Base-by-base conservation (phyloP, 768 basidiomycete species). In the Mycena olivaceomarginata region DNA sequence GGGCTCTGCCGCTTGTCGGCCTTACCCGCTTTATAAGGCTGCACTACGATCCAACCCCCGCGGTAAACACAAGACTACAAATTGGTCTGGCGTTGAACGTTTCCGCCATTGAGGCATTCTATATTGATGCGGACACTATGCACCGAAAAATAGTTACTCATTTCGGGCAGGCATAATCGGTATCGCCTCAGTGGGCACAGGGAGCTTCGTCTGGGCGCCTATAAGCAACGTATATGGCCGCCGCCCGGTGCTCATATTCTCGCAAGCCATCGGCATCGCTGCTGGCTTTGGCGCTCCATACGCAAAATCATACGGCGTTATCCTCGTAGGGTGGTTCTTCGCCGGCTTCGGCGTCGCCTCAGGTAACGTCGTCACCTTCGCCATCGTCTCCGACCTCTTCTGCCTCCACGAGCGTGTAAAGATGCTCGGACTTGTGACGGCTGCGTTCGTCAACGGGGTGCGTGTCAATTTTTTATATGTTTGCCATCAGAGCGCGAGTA, bases 211-310 rank as follows among this genome's bases (percentile, higher is more conserved):
- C 39, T 82, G 81, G 81, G 76, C 78, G n/a, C 82, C 82, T 1
- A 67, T 82, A 8, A 79, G 80, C 67, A 81, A 81, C 72, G 81
- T 82, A 15, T 82, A 82, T 56, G 82, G 82, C n/a, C 77, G 82
- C 2, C 79, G 82, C 13, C 82, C 82, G 20, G 75, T 82, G 8
- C 79, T 80, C 22, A 66, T 82, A 40, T 16, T 79, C 46, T 75
- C 81, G 20, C 76, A 77, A 46, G 70, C 81, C 39, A 74, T 81
- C 48, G 80, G 63, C 37, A 72, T 81, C 57, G 78, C 48, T 15
- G 76, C 78, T n/a, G 71, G 71, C 6, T 77, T 79, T 56, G 80
- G 80, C 40, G 72, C 70, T 56, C 66, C 80, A 4, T 81, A 18
- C 18, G 78, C 76, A 7, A 81, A 75, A 65, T 72, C 76, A 2